Conservation (phyloP, 2,329 filamentous ascomycete species). For the Myriosclerotinia scirpicola region DNA sequence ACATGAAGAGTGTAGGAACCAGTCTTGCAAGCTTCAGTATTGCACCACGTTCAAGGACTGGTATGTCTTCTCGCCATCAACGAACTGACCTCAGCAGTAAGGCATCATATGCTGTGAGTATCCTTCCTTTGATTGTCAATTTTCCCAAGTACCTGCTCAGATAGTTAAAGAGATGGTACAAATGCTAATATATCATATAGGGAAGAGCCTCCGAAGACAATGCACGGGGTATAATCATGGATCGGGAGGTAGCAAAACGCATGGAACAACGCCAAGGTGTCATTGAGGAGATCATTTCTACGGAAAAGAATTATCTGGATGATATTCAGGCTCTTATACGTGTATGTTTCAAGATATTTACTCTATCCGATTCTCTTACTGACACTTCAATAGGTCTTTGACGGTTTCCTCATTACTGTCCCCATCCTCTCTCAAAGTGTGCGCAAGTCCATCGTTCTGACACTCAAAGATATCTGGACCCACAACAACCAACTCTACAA, state of each 20-base stretch:
- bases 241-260: conserved; percentile 69
- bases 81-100: conserved; percentile 63
- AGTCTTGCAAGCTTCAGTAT: conserved; percentile 74
- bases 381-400: conserved; percentile 60
- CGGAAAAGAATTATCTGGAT: conserved; percentile 84
- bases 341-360: conserved; percentile 54
- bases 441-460: conserved; percentile 73
- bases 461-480: conserved; percentile 75
- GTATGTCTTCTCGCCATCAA: conserved; percentile 54
- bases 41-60: conserved; percentile 58
- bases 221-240: conserved; percentile 50
- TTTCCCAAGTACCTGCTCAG: not conserved
- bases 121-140: not conserved
- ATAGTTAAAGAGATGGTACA: not conserved
- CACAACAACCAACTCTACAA: conserved; percentile 80
- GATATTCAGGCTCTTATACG: conserved; percentile 86
- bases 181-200: not conserved
- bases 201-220: conserved; percentile 64
- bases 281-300: conserved; percentile 80
- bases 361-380: conserved; percentile 70
- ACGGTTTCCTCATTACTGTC: conserved; percentile 71
- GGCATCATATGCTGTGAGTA: conserved; percentile 53
- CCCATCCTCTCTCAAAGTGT: conserved; percentile 63
- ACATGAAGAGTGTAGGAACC: conserved; percentile 76
- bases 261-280: conserved; percentile 75